Conservation (phyloP, 371 early-diverging fungal species). For the Mortierella polycephala region DNA sequence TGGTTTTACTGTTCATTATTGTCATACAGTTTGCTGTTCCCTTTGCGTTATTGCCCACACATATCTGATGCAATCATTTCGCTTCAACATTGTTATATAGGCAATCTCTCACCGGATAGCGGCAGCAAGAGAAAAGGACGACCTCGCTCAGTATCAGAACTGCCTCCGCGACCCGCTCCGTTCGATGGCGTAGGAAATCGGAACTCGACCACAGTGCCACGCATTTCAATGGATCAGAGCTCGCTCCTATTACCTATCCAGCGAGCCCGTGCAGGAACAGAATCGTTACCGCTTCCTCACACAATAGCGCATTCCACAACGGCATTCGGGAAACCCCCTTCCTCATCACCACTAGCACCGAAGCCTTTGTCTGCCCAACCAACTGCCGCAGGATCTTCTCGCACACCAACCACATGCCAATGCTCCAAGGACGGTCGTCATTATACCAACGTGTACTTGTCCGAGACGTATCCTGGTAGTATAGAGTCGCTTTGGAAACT, state of each 20-base stretch:
- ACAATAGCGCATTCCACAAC: neutral
- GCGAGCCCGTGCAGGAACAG: slow-evolving; percentile 14
- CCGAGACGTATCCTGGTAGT: slow-evolving; percentile 60
- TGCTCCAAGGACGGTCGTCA: slow-evolving; percentile 62
- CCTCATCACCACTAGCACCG: neutral
- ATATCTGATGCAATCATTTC: neutral
- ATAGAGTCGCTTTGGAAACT: slow-evolving; percentile 63
- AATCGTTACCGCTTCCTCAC: slow-evolving; percentile 5
- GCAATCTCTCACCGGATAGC: neutral
- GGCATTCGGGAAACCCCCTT: neutral
- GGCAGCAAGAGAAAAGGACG: slow-evolving; percentile 13
- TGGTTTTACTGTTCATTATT: neutral
- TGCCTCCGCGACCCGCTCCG: slow-evolving; percentile 22
- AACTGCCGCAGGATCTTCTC: neutral
- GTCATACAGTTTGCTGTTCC: too few relatives aligned
- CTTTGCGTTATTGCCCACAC: too few relatives aligned
- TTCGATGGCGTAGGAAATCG: slow-evolving; percentile 15
- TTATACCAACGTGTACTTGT: slow-evolving; percentile 60
- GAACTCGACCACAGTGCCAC: slow-evolving; percentile 1
- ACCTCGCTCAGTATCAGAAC: slow-evolving; percentile 30
- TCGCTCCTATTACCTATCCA: slow-evolving; percentile 1
- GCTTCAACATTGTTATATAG: neutral
- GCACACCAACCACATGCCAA: slow-evolving; percentile 54
- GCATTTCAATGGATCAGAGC: slow-evolving; percentile 14
- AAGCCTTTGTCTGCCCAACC: neutral